Base-by-base conservation (phyloP, 1,284 basidiomycete species). In the Coriolopsis trogii region DNA sequence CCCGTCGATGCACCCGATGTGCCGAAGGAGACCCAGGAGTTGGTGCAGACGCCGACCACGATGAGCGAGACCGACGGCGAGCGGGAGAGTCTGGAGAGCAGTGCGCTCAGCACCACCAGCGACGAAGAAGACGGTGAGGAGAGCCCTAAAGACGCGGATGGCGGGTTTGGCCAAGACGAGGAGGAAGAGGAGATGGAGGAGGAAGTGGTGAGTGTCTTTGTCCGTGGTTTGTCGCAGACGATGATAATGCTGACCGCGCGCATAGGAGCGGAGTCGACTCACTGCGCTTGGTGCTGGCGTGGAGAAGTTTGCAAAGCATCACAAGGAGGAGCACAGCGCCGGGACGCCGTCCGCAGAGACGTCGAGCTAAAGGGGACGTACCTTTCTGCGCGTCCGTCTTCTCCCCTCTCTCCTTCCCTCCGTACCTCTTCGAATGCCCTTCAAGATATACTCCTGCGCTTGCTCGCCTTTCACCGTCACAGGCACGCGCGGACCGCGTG, bases 291-390 rank as follows among this genome's bases (percentile, higher is more conserved):
- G 83, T 21, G 87, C 87, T 10, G 84, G 86, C 25, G 80, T 89
- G 33, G 87, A 89, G 73, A 87, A 87, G 70, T 75, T 89, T 59
- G 84, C 80, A 63, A 73, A 84, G 58, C 87, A 88, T 47, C 51
- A 58, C 49, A 61, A 61, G 53, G 53, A 58, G 41, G 53, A 59
- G 25, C 53, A 51, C 24, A 30, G 8, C 16, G 13, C 46, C 10
- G 44, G 42, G 20, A 43, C 41, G 31, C 49, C 52, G 16, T 46
- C 24, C 18, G 48, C 43, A 34, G 47, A 55, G 44, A 23, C 43
- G 24, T 49, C 49, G 43, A 50, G 41, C 25, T 58, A 38, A 55
- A 23, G 6, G 18, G 16, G 13, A 34, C 31, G 23, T 29, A 38
- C 16, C 36, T 25, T 9, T 51, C 44, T 51, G 44, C 49, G 55